Evolutionary conservation across 176 grass and related monocot genomes (phyloP), one percentile per base, ranked within the genome.

Genomic region (Juncus inflexus): DNA sequence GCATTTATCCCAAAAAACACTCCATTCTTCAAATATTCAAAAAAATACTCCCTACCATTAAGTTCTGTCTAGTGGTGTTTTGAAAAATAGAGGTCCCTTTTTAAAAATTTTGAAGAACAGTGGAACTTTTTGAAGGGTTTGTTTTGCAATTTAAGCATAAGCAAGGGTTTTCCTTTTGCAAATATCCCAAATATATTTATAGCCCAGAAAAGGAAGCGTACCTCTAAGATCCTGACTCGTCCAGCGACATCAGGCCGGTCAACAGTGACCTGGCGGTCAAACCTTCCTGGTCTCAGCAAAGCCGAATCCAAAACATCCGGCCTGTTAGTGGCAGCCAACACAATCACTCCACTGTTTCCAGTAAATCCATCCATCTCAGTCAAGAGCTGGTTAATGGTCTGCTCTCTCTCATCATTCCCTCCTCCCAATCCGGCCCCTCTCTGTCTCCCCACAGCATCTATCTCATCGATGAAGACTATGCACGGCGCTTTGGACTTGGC

Each of bases 341-440:
- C 94, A 11, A 97, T 97, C 42, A 97, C 94, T 41, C 94, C 94
- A 1, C 88, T 97, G 40, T 97, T 97, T 6, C 94, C 94, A 1
- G 94, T 14, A 37, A 97, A 97, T 0, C 94, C 94, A n/a, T 97
- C 94, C 94, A 91, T 97, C 82, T 97, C 94, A 0, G 94, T 97
- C 54, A 97, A 68, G 28, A 97, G 80, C 82, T 97, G 94, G 70
- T 97, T 97, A 54, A 91, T 97, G 15, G 94, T 97, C 85, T 97
- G 94, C 78, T 97, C 94, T 60, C 94, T 89, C 80, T 97, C 92
- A 39, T 97, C 92, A 3, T 97, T 97, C 0, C 92, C 92, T 2
- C 92, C 92, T 19, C 92, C 92, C n/a, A 97, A 80, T 0, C 94
- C 94, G 0, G 94, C 94, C 4, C 94, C 94, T 55, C 94, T 82